Base-by-base conservation (phyloP, 2,329 filamentous ascomycete species). In the Alternaria brassicae region DNA sequence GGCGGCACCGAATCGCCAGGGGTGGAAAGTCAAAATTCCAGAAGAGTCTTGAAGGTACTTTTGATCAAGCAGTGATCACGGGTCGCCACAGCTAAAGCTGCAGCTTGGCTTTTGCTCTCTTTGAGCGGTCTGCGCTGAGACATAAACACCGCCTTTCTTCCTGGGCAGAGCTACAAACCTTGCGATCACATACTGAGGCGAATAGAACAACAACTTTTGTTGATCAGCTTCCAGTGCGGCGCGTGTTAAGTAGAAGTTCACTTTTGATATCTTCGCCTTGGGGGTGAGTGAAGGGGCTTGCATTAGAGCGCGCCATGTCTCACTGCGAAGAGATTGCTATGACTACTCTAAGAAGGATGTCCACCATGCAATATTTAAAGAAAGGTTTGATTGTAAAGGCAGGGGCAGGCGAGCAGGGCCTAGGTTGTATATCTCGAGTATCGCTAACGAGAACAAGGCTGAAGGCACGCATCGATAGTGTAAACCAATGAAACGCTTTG, bases 111-210 rank as follows among this genome's bases (percentile, higher is more conserved):
- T 61, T 63, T 60, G 59, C 48, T 19, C 32, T 45, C 59, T 68
- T 58, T 56, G 60, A 64, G 72, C 69, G 71, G 72, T 73, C 69
- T 67, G 57, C 48, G 62, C 61, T 70, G 61, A 72, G 62, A 75
- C 70, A 73, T 56, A 56, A 68, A 65, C 66, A 69, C 67, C 66
- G 66, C 61, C 52, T 59, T 67, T 63, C 50, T 40, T 32, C 47
- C 5, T 17, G 57, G 47, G 27, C 34, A 19, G 44, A 41, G 30
- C 42, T 39, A 53, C 56, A 66, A 61, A 59, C 58, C 59, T 63
- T 60, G 52, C 58, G 49, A 47, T 64, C 44, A 48, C 61, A 65
- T 50, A 41, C 40, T 56, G 52, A 51, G 41, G 42, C 40, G 7
- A 45, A 51, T 59, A 56, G 63, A 61, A 60, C 53, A 36, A 8